These are phyloP conservation scores for Euphorbia celastroides DNA, from an alignment of 441 rosid genomes.

Conservation along the genomic window DNA sequence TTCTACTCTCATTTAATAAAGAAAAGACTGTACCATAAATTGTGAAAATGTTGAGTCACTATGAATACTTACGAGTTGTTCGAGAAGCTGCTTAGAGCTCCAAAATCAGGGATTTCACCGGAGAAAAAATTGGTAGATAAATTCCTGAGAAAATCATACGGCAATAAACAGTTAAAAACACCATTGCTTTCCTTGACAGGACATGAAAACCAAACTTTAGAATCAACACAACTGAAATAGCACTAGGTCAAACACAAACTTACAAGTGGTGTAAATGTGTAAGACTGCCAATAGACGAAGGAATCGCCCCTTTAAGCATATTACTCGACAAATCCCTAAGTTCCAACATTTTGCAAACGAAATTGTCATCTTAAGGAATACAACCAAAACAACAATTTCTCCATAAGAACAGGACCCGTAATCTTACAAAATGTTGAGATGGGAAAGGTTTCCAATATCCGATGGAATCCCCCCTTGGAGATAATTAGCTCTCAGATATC, in stretches of 20 bases:
- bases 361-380: not conserved
- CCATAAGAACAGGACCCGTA: not conserved
- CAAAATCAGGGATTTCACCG: constrained; percentile 88
- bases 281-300: constrained; percentile 70
- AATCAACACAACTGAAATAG: not conserved
- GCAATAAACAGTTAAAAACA: constrained; percentile 7
- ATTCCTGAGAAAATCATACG: constrained; percentile 44
- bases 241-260: constrained; percentile 24
- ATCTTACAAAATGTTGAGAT: constrained; percentile 72
- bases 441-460: constrained; percentile 68
- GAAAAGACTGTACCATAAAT: not conserved
- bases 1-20: not conserved
- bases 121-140: constrained; percentile 87
- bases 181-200: not conserved
- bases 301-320: constrained; percentile 76
- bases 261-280: constrained; percentile 62
- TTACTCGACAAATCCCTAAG: constrained; percentile 94
- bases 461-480: constrained; percentile 91
- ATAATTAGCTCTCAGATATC: constrained; percentile 86
- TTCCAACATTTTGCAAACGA: not conserved
- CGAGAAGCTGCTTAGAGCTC: constrained; percentile 70
- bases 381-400: not conserved
- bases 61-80: constrained; percentile 61
- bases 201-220: not conserved
- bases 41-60: not conserved